Evolutionary conservation across 441 rosid species (phyloP), one percentile per base, ranked within the genome.

Genomic region (Croton laevigatus): DNA sequence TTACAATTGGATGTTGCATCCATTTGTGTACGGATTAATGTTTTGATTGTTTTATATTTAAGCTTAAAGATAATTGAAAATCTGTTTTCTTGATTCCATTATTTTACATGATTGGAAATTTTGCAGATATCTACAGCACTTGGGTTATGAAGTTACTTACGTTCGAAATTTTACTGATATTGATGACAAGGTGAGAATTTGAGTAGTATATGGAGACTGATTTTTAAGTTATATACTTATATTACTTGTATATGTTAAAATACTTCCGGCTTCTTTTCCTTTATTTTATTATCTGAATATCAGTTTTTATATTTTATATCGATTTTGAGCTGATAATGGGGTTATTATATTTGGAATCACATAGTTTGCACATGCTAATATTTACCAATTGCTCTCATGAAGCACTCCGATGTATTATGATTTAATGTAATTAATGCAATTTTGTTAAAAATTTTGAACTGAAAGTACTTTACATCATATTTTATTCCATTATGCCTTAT

Each of bases 101-200:
- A 11, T 59, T 59, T 46, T 16, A 36, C 42, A 40, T 54, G 38
- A 37, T 61, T 40, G 75, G 75, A 51, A 51, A 17, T 51, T 51
- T 7, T 51, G 54, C 54, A 51, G 54, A 51, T 17, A 17, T 17
- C 54, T 51, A 17, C 54, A 51, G 8, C 54, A 51, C 54, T 51
- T 51, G 8, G 54, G 20, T 51, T 17, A 17, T 79, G 88, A 88
- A 70, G 86, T 90, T 72, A 84, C 75, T 16, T 88, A 51, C 16
- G 54, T 51, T 3, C 54, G 20, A 16, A 51, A 51, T 51, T 51
- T 51, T 51, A 16, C 19, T 5, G 54, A 51, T 6, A 14, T 51
- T 17, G 19, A 51, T 51, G 19, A 16, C 19, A 51, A 51, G 54
- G 19, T 51, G 20, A 16, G 54, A 51, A 16, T 51, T 16, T 51